phyloP scores from a whole-genome alignment of 73 alveolate genomes.

The Tetrahymena thermophila region DNA sequence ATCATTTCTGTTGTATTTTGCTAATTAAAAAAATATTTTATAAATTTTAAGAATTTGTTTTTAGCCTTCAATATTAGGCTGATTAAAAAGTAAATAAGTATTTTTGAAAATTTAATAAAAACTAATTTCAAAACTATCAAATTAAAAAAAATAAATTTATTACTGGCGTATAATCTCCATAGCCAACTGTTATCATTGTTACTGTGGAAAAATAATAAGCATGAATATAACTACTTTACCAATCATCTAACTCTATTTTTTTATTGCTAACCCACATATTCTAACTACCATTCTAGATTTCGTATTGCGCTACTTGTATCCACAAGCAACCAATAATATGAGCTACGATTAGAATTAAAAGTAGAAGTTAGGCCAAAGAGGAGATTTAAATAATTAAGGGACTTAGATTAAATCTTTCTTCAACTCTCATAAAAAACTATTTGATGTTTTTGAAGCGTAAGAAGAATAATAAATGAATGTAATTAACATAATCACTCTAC shows the following conservation, averaged over 20 bases:
- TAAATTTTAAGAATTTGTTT: background rate
- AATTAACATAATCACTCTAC: background rate
- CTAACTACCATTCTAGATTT: background rate
- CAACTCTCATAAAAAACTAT: background rate
- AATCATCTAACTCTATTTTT: background rate
- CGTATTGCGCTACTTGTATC: background rate
- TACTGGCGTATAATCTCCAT: background rate
- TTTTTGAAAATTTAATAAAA: too few relatives aligned
- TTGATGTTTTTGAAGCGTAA: background rate
- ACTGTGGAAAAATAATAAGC: background rate
- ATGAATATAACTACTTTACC: background rate
- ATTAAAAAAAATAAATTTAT: background rate
- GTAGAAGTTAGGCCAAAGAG: background rate
- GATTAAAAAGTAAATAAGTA: too few relatives aligned
- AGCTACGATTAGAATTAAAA: background rate
- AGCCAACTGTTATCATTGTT: background rate
- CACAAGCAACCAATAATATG: background rate
- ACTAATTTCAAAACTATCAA: too few relatives aligned
- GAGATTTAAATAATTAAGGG: background rate
- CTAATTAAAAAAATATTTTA: background rate
- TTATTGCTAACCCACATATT: background rate
- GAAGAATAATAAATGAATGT: background rate
- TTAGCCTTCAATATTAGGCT: too few relatives aligned
- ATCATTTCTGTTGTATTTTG: background rate
- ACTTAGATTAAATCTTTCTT: background rate